Base-by-base conservation (phyloP, 768 basidiomycete species). In the Dioszegia hungarica region DNA sequence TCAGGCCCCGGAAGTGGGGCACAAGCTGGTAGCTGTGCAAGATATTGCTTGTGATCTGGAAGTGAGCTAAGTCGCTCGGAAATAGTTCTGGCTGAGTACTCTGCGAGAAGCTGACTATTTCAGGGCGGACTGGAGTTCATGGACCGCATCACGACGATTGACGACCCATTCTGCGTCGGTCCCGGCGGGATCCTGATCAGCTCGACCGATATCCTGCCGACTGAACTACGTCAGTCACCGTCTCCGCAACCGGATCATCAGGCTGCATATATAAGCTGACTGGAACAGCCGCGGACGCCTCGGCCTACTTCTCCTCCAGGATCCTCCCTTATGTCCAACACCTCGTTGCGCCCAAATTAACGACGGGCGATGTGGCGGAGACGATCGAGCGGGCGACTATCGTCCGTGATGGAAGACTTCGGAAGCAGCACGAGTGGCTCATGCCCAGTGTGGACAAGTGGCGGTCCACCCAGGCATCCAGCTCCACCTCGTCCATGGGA, bases 11-110 rank as follows among this genome's bases (percentile, higher is more conserved):
- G 78, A 74, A 6, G 78, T 75, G 2, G 86, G 83, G 0, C 78
- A 79, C 36, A 70, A 78, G 8, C 64, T 86, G 1, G 82, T 82
- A 6, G 67, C 64, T 38, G 60, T 95, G 22, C 89, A 88, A 1
- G 92, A 95, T 69, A 87, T 95, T 34, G 90, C 84, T 60, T 94
- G 91, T 68, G 92, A 95, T 69, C 79, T 90, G n/a, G 82, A 83
- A 70, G 88, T 86, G 56, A 54, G 61, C 49, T n/a, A 39, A 28
- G 1, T 4, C 5, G n/a, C n/a, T 11, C 2, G 15, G 25, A 3
- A 6, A n/a, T n/a, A n/a, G n/a, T n/a, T n/a, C n/a, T n/a, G n/a
- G n/a, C n/a, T n/a, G n/a, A n/a, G n/a, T n/a, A n/a, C n/a, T n/a
- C n/a, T 15, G 17, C 3, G 4, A 15, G 3, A n/a, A 28, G 55